These are phyloP conservation scores for Amyloporia xantha DNA, from an alignment of 768 basidiomycete species.

Conservation along the genomic window DNA sequence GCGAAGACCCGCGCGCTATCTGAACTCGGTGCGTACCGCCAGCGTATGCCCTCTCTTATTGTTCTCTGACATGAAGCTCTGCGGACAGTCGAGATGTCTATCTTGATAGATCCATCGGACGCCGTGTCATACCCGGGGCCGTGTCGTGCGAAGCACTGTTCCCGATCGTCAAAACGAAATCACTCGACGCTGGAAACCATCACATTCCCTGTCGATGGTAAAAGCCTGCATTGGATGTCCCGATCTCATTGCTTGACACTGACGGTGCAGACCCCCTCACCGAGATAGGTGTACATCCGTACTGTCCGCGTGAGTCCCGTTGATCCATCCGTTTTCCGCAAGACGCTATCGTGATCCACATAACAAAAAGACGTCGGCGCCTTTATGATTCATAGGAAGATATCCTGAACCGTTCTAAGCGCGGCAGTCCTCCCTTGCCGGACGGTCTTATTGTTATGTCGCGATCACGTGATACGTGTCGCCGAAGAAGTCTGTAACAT, in stretches of 20 bases:
- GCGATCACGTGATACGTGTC: slow-evolving; percentile 1
- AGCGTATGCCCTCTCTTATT: not conserved
- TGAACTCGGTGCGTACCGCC: not conserved
- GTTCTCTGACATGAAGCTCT: not conserved
- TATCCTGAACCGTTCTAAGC: not conserved
- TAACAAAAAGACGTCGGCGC: not conserved
- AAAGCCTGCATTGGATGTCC: too few species aligned
- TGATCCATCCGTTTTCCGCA: too few species aligned
- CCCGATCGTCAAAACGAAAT: not conserved
- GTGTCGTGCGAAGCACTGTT: not conserved
- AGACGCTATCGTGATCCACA: not conserved
- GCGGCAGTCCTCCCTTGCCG: not conserved
- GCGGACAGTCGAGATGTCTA: not conserved
- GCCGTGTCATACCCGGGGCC: not conserved
- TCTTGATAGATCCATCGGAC: not conserved
- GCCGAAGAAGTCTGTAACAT: too few species aligned
- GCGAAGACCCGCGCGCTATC: not conserved
- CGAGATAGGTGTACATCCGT: too few species aligned
- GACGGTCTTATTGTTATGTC: slow-evolving; percentile 3
- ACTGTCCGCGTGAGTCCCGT: too few species aligned
- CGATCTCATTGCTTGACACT: too few species aligned
- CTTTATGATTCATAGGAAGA: not conserved
- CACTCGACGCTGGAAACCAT: not conserved
- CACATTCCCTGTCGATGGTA: too few species aligned
- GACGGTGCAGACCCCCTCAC: too few species aligned